These are phyloP conservation scores for Oidiodendron maius DNA, from an alignment of 495 filamentous ascomycete genomes.

Conservation along the genomic window DNA sequence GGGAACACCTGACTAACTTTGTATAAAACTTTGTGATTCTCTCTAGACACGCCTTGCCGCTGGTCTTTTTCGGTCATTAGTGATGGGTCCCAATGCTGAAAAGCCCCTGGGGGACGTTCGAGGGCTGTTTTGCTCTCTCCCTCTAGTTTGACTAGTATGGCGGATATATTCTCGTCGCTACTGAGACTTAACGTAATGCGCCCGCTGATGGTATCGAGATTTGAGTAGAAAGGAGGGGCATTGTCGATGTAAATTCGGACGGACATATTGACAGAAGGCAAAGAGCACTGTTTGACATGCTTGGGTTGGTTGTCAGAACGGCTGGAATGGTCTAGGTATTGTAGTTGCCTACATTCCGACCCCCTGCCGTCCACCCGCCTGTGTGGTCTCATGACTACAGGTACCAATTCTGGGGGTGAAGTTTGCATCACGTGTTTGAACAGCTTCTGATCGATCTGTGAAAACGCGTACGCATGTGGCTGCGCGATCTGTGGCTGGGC, in stretches of 20 bases:
- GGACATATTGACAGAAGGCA: constrained; percentile 52
- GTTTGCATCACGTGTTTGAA: no score
- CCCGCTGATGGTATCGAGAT: constrained; percentile 72
- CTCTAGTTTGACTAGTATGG: constrained; percentile 89
- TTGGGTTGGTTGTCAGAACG: no score
- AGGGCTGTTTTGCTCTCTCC: constrained; percentile 71
- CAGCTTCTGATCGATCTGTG: no score
- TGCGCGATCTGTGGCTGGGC: no score
- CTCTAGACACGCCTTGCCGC: constrained; percentile 19
- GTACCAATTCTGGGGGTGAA: no score
- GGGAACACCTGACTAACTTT: constrained; percentile 78
- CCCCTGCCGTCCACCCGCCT: no score
- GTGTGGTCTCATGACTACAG: no score
- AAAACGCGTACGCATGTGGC: no score
- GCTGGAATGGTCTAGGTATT: no score
- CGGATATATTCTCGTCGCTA: constrained; percentile 61
- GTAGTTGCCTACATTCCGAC: no score
- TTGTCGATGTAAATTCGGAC: constrained; percentile 73
- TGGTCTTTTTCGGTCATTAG: constrained; percentile 21
- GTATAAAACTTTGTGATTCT: constrained; percentile 55
- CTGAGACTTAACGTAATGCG: constrained; percentile 57
- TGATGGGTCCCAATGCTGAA: constrained; percentile 4
- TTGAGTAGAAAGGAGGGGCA: constrained; percentile 73
- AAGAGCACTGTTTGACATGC: no score
- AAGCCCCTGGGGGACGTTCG: constrained; percentile 21